Evolutionary conservation across 176 grass and related monocot genomes (phyloP), one percentile per base, ranked within the genome.

Genomic region (Lolium perenne): DNA sequence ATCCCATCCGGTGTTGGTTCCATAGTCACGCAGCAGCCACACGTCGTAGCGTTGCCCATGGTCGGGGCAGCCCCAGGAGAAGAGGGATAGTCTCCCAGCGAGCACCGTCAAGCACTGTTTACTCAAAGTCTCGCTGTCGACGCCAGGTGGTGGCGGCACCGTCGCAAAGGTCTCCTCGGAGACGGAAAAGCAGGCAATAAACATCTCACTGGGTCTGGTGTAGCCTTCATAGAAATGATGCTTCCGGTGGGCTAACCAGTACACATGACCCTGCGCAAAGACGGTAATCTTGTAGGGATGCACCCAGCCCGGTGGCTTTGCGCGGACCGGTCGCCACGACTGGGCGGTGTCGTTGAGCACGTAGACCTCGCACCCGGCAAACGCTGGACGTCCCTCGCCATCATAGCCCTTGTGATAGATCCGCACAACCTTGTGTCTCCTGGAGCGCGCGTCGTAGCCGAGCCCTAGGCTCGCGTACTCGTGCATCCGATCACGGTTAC

Each of bases 211-310:
- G 59, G 21, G 11, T 62, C 21, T 25, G 10, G 10, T 11, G 32
- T 38, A 2, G 13, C 26, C 26, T 15, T 8, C 0, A 26, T 55
- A 1, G 15, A 2, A 3, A 4, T 23, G 14, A 5, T 0, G 7
- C 68, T 15, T 38, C 64, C 2, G 29, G 64, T 38, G 14, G 10
- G 71, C 47, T 29, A 38, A 6, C 82, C 82, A 84, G 41, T 84
- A 72, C 45, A 76, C 43, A 46, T 76, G 82, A 3, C 71, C 82
- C 14, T 84, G 25, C 0, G 20, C 82, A 46, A 50, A 76, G 7
- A 0, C 61, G 61, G 22, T 64, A 1, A 6, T 62, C 59, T 10
- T 8, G 10, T 12, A 3, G 4, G 4, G 61, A 1, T 64, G 1
- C 61, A 64, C 4, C 61, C 61, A 64, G 61, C 61, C 23, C 10